Base-by-base conservation (phyloP, 2,329 filamentous ascomycete genomes). In the Coniochaeta sp. region DNA sequence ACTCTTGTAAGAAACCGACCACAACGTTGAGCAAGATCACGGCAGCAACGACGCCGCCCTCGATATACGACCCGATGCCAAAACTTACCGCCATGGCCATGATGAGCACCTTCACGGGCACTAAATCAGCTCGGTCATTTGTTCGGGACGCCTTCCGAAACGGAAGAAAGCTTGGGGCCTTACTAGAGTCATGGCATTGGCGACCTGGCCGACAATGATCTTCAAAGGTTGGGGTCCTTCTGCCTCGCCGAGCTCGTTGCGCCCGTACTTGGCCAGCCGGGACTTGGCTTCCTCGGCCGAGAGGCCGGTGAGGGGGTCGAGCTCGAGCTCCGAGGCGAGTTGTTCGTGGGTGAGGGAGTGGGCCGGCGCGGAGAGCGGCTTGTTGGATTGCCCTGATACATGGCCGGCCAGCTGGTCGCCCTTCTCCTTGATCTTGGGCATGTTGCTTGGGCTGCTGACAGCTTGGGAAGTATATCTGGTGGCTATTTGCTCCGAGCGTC, bases 151-250 rank as follows among this genome's bases (percentile, higher is more conserved):
- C 61, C 63, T 60, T 57, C 38, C 55, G 58, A 33, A 44, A 16
- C 40, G 52, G 36, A n/a, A n/a, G n/a, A n/a, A n/a, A n/a, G n/a
- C n/a, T n/a, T n/a, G 38, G 58, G 65, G 16, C 63, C 62, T 62
- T 69, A 83, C 84, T 69, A 87, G 71, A 65, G 81, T 86, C 83
- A 87, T 85, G 7, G 83, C 83, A 69, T 87, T 87, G 43, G 82
- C 82, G 54, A 86, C 72, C 68, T 87, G 84, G 44, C 79, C 74
- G 55, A 85, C 71, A 14, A 87, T 69, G 62, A 87, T 86, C 68
- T 85, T 84, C 50, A 76, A 69, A 28, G 80, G 76, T 57, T 78
- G 80, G 52, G 87, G 82, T 3, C 79, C 79, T 58, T 77, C 76
- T 9, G 71, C 78, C 52, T 84, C 80, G 60, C 82, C 81, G 6